Base-by-base conservation (phyloP, 2,329 filamentous ascomycete species). In the Botrytis squamosa region DNA sequence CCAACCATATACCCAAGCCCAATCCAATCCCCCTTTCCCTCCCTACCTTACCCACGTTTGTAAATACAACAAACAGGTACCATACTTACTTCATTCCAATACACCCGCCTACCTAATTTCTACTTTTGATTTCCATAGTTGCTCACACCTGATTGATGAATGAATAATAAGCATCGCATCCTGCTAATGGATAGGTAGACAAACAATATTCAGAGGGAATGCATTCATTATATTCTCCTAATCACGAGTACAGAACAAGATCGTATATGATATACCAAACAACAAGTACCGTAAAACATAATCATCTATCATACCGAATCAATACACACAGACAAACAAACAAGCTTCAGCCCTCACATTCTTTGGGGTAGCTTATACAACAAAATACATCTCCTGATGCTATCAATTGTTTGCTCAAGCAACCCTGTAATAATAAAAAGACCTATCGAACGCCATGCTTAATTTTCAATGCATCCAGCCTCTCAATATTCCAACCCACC, bases 251-350 rank as follows among this genome's bases (percentile, higher is more conserved):
- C 52, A 29, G 16, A 29, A 18, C 7, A 29, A 57, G n/a, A 57
- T 57, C 52, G 7, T 57, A 29, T 29, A 57, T 29, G 20, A 18
- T n/a, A 52, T 20, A 49, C 38, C 9, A 29, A 29, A 33, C 18
- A 33, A n/a, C 9, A 40, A 46, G 33, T 33, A 33, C 33, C 12
- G 42, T 40, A 25, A 71, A 64, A 36, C 69, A 71, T 71, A 55
- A 65, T 65, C 69, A 33, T 71, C 59, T 65, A 71, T 66, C 69
- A 71, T 71, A 25, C 36, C 25, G 25, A 55, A 71, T 40, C 52
- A 71, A 66, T 55, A 65, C 44, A 65, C 69, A 62, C 22, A 40
- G 25, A 42, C 36, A 57, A 57, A 29, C 52, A 29, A 14, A 8
- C 25, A 52, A 12, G 22, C 25, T 65, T 33, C 6, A 55, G 69